Conservation (phyloP, 2,329 filamentous ascomycete genomes). For the Scedosporium boydii region DNA sequence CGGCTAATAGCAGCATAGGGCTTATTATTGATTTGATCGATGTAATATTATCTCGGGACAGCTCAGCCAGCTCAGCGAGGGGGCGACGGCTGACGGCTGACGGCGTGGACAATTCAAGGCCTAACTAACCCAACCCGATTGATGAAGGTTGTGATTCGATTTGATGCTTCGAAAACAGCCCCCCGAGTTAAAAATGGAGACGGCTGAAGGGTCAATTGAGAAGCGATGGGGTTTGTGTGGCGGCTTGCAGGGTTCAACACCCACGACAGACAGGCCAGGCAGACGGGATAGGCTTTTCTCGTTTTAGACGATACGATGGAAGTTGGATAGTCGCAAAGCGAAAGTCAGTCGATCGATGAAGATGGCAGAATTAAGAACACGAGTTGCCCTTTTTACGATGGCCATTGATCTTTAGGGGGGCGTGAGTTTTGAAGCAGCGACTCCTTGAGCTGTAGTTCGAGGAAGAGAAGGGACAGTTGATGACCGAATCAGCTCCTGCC, state of each 20-base stretch:
- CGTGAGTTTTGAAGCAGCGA: no score
- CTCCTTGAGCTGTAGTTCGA: no score
- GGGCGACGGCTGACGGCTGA: not conserved
- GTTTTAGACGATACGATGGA: no score
- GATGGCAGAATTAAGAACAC: no score
- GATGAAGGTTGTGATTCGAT: not conserved
- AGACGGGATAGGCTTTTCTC: not conserved
- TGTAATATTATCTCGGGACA: not conserved
- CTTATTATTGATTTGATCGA: not conserved
- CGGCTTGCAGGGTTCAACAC: not conserved
- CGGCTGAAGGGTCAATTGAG: not conserved
- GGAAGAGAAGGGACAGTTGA: no score
- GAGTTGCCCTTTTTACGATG: no score
- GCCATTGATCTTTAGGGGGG: no score
- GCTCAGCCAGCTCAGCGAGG: not conserved
- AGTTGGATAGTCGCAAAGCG: no score
- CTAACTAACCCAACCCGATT: not conserved
- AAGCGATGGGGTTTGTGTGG: not conserved
- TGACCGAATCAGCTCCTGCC: no score
- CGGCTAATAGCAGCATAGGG: not conserved
- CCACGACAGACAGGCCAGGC: not conserved
- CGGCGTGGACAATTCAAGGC: no score
- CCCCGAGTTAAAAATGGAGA: not conserved
- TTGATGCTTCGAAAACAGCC: not conserved
- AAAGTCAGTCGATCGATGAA: no score